Evolutionary conservation across 129 eudicot genomes (phyloP).

Genomic region (Centrapalus pauciflorus): DNA sequence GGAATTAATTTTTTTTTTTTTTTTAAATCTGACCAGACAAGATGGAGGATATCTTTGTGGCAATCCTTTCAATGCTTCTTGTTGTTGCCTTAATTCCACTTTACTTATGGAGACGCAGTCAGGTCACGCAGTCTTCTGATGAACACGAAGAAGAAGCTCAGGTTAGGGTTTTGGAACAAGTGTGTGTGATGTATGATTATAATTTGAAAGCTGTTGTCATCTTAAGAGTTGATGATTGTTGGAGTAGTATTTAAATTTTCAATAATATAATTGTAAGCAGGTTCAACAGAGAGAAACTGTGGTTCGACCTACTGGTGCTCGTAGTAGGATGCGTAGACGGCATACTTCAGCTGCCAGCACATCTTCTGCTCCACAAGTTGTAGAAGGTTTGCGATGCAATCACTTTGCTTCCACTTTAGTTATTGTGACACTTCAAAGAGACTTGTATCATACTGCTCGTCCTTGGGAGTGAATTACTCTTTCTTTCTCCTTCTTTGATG

Average conservation of each 20-base stretch:
- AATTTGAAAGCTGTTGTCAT: background rate
- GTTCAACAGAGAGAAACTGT: conserved; percentile 66
- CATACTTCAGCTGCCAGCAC: conserved; percentile 72
- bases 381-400: conserved; percentile 46
- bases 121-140: conserved; percentile 34
- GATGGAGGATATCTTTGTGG: conserved; percentile 81
- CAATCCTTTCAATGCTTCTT: conserved; percentile 67
- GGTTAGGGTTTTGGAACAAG: conserved; percentile 35
- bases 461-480: too few relatives aligned
- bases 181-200: background rate
- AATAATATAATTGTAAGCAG: conserved; percentile 18
- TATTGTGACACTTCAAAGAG: background rate
- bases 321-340: conserved; percentile 89
- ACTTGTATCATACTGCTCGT: background rate
- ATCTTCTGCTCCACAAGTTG: conserved; percentile 64
- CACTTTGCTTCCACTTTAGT: background rate
- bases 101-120: conserved; percentile 75
- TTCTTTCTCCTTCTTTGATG: too few relatives aligned
- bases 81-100: conserved; percentile 65
- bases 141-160: conserved; percentile 53
- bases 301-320: conserved; percentile 46
- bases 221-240: background rate
- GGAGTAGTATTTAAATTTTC: background rate
- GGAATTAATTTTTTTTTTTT: background rate
- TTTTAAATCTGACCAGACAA: conserved; percentile 9